Evolutionary conservation across 2,329 filamentous ascomycete genomes (phyloP), one percentile per base, ranked within the genome.

Genomic region (Talaromyces rugulosus): DNA sequence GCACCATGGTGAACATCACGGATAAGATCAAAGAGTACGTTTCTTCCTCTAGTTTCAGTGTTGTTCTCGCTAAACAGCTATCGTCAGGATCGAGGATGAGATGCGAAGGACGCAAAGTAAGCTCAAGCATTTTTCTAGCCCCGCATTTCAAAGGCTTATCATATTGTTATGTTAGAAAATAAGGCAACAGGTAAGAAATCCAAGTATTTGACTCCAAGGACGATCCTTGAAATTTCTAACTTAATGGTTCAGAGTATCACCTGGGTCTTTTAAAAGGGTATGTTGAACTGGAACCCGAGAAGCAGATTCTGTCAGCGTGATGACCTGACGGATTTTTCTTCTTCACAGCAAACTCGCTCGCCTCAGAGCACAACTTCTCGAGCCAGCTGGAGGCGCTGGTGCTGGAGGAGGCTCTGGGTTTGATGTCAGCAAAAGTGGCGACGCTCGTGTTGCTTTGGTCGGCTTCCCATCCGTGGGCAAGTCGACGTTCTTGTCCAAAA

Each of bases 401-500:
- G 85, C 87, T 16, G 89, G 90, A 11, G 90, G 87, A 16, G 94
- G 95, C 28, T 80, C 89, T 2, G 95, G 95, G 9, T 99, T 82
- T 75, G 90, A 94, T 73, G 95, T 99, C 50, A 95, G 90, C 75
- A 99, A 99, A 79, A 94, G 89, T 67, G 95, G 95, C 66, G 95
- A 99, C 81, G 95, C 95, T 14, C 88, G 95, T 71, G 98, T 99
- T 78, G 92, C 96, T 1, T 86, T 99, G 2, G 96, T 99, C 59
- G 95, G 95, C n/a, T 99, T 99, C 70, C 95, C 96, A 0, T 99
- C 96, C 0, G 95, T 99, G 58, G 95, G 95, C 75, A 99, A 99
- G 81, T 99, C 95, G 2, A 99, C 95, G 0, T 98, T 99, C 74
- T 77, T 99, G n/a, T 97, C 93, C 56, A 97, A 98, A 74, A 96